Evolutionary conservation across 352 stramenopile species (phyloP).

Genomic region (Phytopythium montanum): DNA sequence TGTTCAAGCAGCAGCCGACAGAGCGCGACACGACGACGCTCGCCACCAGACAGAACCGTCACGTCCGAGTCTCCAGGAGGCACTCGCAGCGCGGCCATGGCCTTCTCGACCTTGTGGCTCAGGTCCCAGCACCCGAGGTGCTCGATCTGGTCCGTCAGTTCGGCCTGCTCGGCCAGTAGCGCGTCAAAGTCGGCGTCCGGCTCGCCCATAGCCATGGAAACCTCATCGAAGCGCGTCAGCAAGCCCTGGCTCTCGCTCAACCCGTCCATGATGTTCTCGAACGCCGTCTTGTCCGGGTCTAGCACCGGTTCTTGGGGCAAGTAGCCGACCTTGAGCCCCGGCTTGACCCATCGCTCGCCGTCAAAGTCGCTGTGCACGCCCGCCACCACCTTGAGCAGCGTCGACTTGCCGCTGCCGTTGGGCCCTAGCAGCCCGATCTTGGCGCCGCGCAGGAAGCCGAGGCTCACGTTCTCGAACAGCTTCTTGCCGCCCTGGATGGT

Average conservation of each 20-base stretch:
- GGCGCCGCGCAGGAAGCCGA: constrained; percentile 86
- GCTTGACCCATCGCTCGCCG: constrained; percentile 86
- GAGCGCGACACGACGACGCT: constrained; percentile 95
- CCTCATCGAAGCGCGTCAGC: constrained; percentile 78
- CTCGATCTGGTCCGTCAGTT: constrained; percentile 87
- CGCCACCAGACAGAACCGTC: constrained; percentile 85
- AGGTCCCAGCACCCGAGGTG: constrained; percentile 81
- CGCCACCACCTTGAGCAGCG: constrained; percentile 95
- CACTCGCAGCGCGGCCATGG: constrained; percentile 77
- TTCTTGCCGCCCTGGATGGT: constrained; percentile 80
- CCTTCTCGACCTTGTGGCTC: constrained; percentile 77
- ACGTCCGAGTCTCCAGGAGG: constrained; percentile 65
- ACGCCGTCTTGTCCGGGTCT: constrained; percentile 83
- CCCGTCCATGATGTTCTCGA: constrained; percentile 90
- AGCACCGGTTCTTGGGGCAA: constrained; percentile 84
- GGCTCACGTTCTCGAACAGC: constrained; percentile 75
- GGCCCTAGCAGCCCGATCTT: constrained; percentile 95
- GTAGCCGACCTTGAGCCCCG: constrained; percentile 84
- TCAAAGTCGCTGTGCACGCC: constrained; percentile 87
- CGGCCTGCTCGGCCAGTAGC: constrained; percentile 80
- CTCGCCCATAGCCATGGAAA: constrained; percentile 88
- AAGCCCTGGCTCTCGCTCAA: constrained; percentile 82
- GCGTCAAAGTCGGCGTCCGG: constrained; percentile 88
- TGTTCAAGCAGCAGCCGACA: constrained; percentile 95
- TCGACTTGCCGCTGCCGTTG: constrained; percentile 96